Base-by-base conservation (phyloP, 2,329 filamentous ascomycete species). In the Cladosporium sp. region DNA sequence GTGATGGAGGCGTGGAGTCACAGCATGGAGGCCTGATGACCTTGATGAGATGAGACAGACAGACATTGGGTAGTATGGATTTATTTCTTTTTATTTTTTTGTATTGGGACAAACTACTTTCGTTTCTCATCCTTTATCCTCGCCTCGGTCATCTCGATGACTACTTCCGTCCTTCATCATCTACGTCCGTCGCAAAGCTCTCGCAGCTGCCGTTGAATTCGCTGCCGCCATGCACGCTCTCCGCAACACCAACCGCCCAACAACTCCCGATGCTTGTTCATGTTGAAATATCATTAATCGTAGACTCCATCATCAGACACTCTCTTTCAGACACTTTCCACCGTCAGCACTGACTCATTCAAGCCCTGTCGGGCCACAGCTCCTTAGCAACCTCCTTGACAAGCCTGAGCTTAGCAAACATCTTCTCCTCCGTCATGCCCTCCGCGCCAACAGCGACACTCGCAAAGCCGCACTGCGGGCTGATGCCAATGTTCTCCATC, bases 391-490 rank as follows among this genome's bases (percentile, higher is more conserved):
- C 65, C 54, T 66, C 61, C 57, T 66, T 59, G 43, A 70, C 66
- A 55, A 70, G 53, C 59, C 62, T 61, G 43, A 70, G 54, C 63
- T 70, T 70, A 14, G 61, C 63, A 55, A 69, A 70, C 67, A 69
- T 70, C 63, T 66, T 67, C 56, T 67, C 61, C 60, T 67, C 66
- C 14, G 64, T 66, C 64, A 70, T 69, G 28, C 65, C 67, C 48
- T 68, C 66, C 16, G 66, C 67, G 11, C 65, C 65, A 16, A 68
- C 55, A 37, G 67, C 68, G n/a, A 66, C 64, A 57, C 63, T 66
- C 7, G 67, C 67, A 53, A 70, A 70, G 9, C 68, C 68, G 57
- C 68, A 70, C 58, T 70, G 68, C 42, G 68, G 68, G 42, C 60
- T 64, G 35, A 70, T 67, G 9, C 66, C 67, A 40, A 70, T 66